Percentiles rank a stretch among this genome's conserved stretches.
Evolutionary conservation across 805 yeast genomes (phyloP).

Genomic region (Candida quercuum): DNA sequence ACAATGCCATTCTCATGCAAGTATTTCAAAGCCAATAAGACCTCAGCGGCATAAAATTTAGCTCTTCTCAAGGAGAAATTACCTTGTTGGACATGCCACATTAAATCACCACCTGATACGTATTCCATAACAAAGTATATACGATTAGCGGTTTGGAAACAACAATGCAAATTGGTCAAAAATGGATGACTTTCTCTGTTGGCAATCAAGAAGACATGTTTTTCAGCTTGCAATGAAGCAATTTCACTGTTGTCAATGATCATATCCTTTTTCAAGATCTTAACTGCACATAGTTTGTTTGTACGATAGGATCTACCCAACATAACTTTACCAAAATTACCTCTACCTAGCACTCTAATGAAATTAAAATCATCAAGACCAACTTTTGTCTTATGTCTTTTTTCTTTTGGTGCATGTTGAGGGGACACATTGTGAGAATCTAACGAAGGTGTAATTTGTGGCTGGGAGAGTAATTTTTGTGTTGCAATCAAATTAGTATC

Average conservation of each 20-base stretch:
- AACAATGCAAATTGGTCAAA: conserved; percentile 82
- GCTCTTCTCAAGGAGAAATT: conserved; percentile 88
- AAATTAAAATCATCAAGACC: conserved; percentile 95
- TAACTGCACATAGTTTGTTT: conserved; percentile 83
- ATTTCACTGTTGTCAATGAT: conserved; percentile 95
- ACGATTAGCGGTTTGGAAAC: conserved; percentile 97
- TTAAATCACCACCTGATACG: conserved; percentile 95
- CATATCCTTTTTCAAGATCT: conserved; percentile 93
- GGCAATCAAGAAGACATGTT: conserved; percentile 79
- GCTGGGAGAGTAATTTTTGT: too few relatives aligned
- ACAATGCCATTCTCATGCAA: conserved; percentile 95
- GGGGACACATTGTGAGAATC: too few relatives aligned
- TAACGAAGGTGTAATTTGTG: conserved; percentile 5
- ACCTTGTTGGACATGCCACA: conserved; percentile 98
- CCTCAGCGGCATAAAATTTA: conserved; percentile 96
- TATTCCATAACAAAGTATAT: conserved; percentile 98
- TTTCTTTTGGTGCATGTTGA: conserved; percentile 11
- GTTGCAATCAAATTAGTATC: conserved; percentile 5
- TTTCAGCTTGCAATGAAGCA: conserved; percentile 91
- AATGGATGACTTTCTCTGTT: conserved; percentile 91
- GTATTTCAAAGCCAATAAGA: conserved; percentile 81
- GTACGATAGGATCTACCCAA: conserved; percentile 89
- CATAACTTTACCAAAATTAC: conserved; percentile 98
- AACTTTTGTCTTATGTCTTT: conserved; percentile 56
- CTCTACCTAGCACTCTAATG: conserved; percentile 93